Evolutionary conservation across 352 stramenopile species (phyloP), one percentile per base, ranked within the genome.

Genomic region (Globisporangium cederbergense): DNA sequence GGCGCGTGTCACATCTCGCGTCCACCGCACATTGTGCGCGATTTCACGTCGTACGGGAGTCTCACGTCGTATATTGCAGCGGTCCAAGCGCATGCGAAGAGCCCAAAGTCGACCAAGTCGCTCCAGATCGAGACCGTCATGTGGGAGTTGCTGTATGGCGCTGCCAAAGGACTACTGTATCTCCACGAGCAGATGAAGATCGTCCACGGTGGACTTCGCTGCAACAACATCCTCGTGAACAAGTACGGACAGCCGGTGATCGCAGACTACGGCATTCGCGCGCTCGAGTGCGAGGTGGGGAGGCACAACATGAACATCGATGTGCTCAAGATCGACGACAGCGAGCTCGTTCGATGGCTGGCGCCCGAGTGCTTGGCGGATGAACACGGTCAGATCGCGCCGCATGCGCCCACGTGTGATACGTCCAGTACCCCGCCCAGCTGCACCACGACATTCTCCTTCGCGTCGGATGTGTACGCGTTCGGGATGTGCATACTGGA

Each of bases 401-500:
- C 74, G 1, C 60, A 77, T 13, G 61, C 43, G 13, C 74, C 67
- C 25, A 47, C 75, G 1, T 68, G 69, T 7, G 67, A 77, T 4
- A 50, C 38, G 0, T 66, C 63, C 30, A 76, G 55, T 25, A 40
- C 36, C 18, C 16, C 58, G 10, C 9, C 43, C 22, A 61, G 62
- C 9, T 77, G 22, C 38, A 46, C 68, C 0, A 61, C 74, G 1
- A 75, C 58, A 13, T 56, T 67, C 14, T 76, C 76, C 0, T 86
- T 83, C 25, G 70, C 73, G 2, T 78, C 73, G 0, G 82, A 93
- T 56, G 74, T 91, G 43, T 93, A 89, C 62, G 77, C 81, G 13
- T 83, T 91, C 42, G 84, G 84, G n/a, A 90, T 93, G 82, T 90
- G 77, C 46, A 89, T 91, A 28, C n/a, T 90, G 7, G 82, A 93